These are phyloP conservation scores for Scutellaria galericulata DNA, from an alignment of 257 asterid species.

Conservation along the genomic window DNA sequence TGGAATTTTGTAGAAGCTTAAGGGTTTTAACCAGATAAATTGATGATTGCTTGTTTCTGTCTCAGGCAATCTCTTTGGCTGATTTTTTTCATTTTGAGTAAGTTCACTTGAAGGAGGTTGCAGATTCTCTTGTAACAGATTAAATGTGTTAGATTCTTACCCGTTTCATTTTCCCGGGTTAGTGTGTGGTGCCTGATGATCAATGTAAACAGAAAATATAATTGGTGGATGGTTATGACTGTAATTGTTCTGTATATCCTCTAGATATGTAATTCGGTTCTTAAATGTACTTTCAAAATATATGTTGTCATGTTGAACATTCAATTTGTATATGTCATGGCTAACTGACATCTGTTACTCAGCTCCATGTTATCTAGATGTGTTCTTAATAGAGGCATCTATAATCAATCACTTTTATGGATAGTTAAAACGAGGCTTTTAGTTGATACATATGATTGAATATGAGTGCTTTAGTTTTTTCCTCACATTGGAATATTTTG, in stretches of 20 bases:
- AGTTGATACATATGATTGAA: conserved; percentile 5
- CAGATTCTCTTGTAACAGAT: conserved; percentile 26
- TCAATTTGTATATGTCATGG: conserved; percentile 9
- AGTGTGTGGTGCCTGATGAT: conserved; percentile 29
- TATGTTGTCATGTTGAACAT: conserved; percentile 27
- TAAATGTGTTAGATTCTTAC: conserved; percentile 3
- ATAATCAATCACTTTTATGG: neutral
- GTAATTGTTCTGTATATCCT: conserved; percentile 36
- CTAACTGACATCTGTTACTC: conserved; percentile 18
- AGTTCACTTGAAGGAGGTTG: conserved; percentile 36
- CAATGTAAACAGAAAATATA: conserved; percentile 26
- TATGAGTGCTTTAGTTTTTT: conserved; percentile 3
- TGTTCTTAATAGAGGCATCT: conserved; percentile 13
- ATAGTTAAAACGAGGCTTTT: neutral
- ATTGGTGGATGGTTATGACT: conserved; percentile 28
- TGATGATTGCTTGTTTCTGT: conserved; percentile 18
- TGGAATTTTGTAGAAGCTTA: conserved; percentile 11
- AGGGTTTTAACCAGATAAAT: neutral
- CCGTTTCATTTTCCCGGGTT: conserved; percentile 20
- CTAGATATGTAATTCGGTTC: conserved; percentile 30
- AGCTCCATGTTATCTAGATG: neutral
- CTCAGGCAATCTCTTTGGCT: conserved; percentile 37
- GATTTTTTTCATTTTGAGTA: conserved; percentile 22
- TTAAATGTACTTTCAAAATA: conserved; percentile 13
- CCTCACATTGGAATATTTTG: neutral